These are phyloP conservation scores for Melampsora larici-populina DNA, from an alignment of 1,284 basidiomycete species.

Conservation along the genomic window DNA sequence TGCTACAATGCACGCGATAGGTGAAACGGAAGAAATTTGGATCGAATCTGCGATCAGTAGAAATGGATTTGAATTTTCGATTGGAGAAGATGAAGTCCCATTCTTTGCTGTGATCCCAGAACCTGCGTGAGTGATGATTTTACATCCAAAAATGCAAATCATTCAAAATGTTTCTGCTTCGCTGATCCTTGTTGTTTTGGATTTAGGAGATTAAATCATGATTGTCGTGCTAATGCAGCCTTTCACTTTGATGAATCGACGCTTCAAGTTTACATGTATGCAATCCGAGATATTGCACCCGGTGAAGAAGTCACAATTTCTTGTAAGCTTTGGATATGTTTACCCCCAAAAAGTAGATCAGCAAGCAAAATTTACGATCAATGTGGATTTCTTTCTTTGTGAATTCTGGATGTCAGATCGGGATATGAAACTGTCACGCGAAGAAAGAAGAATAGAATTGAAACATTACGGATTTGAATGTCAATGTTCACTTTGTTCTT, in stretches of 20 bases:
- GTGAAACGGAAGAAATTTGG: neutral
- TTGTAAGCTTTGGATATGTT: no score
- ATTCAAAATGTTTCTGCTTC: no score
- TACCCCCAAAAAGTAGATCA: neutral
- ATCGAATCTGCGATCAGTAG: neutral
- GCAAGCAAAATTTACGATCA: neutral
- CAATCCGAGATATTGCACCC: neutral
- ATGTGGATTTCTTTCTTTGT: no score
- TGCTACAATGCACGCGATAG: neutral
- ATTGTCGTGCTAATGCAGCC: no score
- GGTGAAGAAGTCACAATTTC: neutral
- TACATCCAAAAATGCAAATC: neutral
- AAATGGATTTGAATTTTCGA: constrained; percentile 1
- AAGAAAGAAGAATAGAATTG: neutral
- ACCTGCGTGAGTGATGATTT: neutral
- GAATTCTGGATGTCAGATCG: neutral
- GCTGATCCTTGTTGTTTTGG: no score
- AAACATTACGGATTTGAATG: neutral
- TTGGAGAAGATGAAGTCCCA: neutral
- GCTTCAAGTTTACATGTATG: neutral
- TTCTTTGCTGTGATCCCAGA: constrained; percentile 5
- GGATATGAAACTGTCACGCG: neutral
- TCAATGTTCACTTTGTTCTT: no score
- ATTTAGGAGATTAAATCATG: no score
- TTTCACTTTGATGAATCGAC: neutral